These are phyloP conservation scores for Thraustochytrium sp. DNA, from an alignment of 352 stramenopile genomes.

Conservation along the genomic window DNA sequence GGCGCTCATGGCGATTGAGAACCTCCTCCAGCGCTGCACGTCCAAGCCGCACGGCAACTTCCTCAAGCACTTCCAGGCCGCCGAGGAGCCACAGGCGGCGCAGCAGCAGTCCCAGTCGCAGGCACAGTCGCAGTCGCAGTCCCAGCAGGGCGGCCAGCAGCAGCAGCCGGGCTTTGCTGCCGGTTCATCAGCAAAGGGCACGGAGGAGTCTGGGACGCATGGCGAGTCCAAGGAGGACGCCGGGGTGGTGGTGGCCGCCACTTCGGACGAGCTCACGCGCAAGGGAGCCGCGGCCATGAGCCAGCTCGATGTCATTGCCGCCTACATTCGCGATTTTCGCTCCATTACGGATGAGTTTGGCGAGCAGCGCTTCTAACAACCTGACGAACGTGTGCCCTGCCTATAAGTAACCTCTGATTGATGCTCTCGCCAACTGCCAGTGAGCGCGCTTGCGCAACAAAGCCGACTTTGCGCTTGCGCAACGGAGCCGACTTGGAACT, in stretches of 20 bases:
- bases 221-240: not conserved
- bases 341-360: slow-evolving; percentile 53
- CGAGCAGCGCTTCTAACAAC: too few species aligned
- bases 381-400: too few species aligned
- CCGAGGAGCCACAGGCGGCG: slow-evolving; percentile 45
- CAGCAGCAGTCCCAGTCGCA: too few species aligned
- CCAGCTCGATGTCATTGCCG: slow-evolving; percentile 80
- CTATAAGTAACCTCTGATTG: too few species aligned
- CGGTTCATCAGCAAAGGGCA: slow-evolving; percentile 9
- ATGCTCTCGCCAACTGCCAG: too few species aligned
- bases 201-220: slow-evolving; percentile 32
- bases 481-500: too few species aligned
- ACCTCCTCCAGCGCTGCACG: slow-evolving; percentile 70
- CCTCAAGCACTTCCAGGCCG: slow-evolving; percentile 73
- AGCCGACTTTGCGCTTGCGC: too few species aligned
- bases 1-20: slow-evolving; percentile 76
- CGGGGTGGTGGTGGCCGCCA: not conserved
- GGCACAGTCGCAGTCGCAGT: too few species aligned
- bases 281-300: slow-evolving; percentile 73
- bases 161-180: not conserved
- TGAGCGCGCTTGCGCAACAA: too few species aligned
- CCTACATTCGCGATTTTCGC: slow-evolving; percentile 86
- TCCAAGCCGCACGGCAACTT: slow-evolving; percentile 75
- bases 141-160: too few species aligned
- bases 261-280: slow-evolving; percentile 69